Evolutionary conservation across 352 stramenopile species (phyloP), one percentile per base, ranked within the genome.

Genomic region (Phytophthora pistaciae): DNA sequence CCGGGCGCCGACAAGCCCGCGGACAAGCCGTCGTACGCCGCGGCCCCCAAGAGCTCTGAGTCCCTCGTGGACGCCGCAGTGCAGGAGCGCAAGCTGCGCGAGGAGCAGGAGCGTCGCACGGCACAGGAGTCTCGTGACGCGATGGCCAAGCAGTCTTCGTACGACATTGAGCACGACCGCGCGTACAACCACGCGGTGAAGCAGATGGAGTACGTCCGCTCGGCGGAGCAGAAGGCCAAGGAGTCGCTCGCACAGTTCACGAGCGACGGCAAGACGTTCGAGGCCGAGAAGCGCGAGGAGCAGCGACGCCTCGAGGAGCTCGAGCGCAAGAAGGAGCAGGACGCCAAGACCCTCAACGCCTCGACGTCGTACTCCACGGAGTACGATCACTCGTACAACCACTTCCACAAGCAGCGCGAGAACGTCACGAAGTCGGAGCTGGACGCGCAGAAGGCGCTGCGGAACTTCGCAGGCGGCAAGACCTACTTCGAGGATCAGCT

Each of bases 401-500:
- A 90, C 52, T 68, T 72, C 5, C 66, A 82, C 44, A 90, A 85
- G 55, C 77, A 89, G 50, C 77, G 80, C 21, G 77, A 89, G 48
- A 63, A 75, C n/a, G 64, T 78, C 74, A 75, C 61, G 6, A 75
- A 79, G 36, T 64, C 75, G 18, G 78, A 85, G 56, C 73, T 70
- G 25, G 76, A 85, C 5, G 81, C 77, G 0, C 82, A 87, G 53
- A 71, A 79, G 25, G 66, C 67, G 23, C 55, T 85, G 56, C 55
- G 60, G 14, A 81, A 81, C 29, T 83, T 74, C 58, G 72, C 74
- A 9, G 73, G 72, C 10, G 83, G 78, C 1, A 92, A 91, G 62
- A 84, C 79, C 13, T 88, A 74, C 63, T 79, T 89, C 18, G 85
- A 91, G 27, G 83, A 88, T 60, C 84, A 89, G 27, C 46, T 88